Conservation (phyloP, 768 basidiomycete genomes). For the Krasilnikovozyma curviuscula region DNA sequence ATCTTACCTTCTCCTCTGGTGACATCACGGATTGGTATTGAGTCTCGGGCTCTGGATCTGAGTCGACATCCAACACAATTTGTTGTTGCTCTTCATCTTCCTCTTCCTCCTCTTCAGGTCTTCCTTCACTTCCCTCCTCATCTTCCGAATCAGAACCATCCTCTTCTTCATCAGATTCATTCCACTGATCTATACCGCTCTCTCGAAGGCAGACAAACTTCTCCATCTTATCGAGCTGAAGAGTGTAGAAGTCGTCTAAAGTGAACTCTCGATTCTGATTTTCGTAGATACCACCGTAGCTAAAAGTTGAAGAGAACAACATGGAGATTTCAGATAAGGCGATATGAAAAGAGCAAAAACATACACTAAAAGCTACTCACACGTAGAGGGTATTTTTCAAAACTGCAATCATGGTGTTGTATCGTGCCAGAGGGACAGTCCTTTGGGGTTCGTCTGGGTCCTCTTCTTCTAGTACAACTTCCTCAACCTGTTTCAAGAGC, state of each 20-base stretch:
- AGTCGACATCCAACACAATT: slow-evolving; percentile 21
- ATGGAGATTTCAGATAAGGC: neutral
- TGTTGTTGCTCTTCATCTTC: slow-evolving; percentile 13
- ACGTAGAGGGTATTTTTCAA: slow-evolving; percentile 69
- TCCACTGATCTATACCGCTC: slow-evolving; percentile 46
- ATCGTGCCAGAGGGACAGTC: slow-evolving; percentile 49
- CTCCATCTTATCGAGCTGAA: slow-evolving; percentile 72
- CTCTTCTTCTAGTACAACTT: slow-evolving; percentile 23
- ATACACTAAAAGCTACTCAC: slow-evolving; percentile 29
- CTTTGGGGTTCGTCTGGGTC: slow-evolving; percentile 47
- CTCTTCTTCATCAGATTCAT: slow-evolving; percentile 36
- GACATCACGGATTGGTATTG: neutral
- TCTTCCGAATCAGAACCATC: slow-evolving; percentile 29
- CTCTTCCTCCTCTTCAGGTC: slow-evolving; percentile 37
- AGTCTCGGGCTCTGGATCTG: slow-evolving; percentile 14
- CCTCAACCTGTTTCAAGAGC: slow-evolving; percentile 9
- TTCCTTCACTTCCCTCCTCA: slow-evolving; percentile 31
- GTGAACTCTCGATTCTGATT: slow-evolving; percentile 57
- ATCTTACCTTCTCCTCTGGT: slow-evolving; percentile 1
- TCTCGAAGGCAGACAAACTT: slow-evolving; percentile 51
- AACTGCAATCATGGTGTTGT: slow-evolving; percentile 76
- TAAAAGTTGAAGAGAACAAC: neutral
- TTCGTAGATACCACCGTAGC: slow-evolving; percentile 80
- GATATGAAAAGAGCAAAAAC: slow-evolving; percentile 2
- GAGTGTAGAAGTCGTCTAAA: slow-evolving; percentile 63